These are phyloP conservation scores for Glycine soja DNA, from an alignment of 306 rosid species.

Conservation along the genomic window DNA sequence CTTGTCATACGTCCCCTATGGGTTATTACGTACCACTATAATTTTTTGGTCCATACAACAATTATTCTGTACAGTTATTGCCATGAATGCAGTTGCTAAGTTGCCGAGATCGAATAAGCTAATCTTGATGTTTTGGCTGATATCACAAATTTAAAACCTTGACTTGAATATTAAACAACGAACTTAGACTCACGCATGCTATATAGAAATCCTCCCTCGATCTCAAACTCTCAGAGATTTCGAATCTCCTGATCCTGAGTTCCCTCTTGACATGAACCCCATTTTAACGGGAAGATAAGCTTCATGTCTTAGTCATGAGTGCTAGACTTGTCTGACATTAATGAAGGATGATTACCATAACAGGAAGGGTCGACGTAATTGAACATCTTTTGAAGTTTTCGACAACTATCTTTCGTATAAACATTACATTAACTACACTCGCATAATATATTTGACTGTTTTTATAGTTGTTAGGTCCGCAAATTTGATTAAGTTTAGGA, in stretches of 20 bases:
- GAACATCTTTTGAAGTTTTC: neutral
- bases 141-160: too few relatives aligned
- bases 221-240: constrained; percentile 1
- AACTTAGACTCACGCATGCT: neutral
- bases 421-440: neutral
- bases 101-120: too few relatives aligned
- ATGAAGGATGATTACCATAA: neutral
- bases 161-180: too few relatives aligned
- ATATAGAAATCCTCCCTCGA: neutral
- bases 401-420: neutral
- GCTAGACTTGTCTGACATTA: neutral
- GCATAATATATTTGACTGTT: neutral
- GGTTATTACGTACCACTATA: too few relatives aligned
- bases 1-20: too few relatives aligned
- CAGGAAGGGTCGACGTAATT: neutral
- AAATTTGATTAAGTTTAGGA: neutral
- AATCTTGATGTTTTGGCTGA: too few relatives aligned
- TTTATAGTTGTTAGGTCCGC: neutral
- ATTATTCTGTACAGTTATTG: too few relatives aligned
- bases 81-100: too few relatives aligned
- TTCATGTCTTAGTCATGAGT: too few relatives aligned
- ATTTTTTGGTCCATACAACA: too few relatives aligned
- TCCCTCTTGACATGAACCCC: neutral
- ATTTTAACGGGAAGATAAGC: neutral
- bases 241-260: neutral